A percentile compares a stretch with the other conserved stretches of the same genome.
These are phyloP conservation scores for Eucalyptus marginata DNA, from an alignment of 345 rosid genomes.

Conservation along the genomic window DNA sequence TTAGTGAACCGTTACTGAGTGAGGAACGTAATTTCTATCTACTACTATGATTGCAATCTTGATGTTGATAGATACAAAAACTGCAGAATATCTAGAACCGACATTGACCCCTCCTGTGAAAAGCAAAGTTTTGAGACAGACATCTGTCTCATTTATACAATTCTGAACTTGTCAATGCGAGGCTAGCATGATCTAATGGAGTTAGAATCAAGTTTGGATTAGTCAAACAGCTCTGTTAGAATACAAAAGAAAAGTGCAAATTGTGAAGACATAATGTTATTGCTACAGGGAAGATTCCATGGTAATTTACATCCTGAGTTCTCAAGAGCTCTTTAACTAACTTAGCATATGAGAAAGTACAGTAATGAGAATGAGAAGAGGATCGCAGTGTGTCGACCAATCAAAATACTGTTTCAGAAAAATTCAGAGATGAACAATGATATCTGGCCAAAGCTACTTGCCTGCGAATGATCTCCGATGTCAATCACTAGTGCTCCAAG, in stretches of 20 bases:
- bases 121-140: background rate
- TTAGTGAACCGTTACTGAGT: background rate
- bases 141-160: too few relatives aligned
- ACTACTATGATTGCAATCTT: too few relatives aligned
- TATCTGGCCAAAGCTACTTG: background rate
- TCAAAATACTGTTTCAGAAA: background rate
- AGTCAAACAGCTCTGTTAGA: background rate
- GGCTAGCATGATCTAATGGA: too few relatives aligned
- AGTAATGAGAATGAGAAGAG: background rate
- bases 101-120: background rate
- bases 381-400: too few relatives aligned
- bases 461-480: conserved; percentile 43
- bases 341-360: background rate
- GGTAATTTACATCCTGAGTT: background rate
- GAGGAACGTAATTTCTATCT: too few relatives aligned
- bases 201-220: background rate
- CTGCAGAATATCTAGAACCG: background rate
- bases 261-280: background rate
- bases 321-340: background rate
- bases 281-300: background rate
- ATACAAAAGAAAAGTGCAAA: background rate
- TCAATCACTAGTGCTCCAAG: conserved; percentile 35
- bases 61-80: too few relatives aligned
- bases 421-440: background rate
- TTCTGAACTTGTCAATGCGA: too few relatives aligned